Evolutionary conservation across 345 rosid species (phyloP).

Genomic region (Lepidium didymum): DNA sequence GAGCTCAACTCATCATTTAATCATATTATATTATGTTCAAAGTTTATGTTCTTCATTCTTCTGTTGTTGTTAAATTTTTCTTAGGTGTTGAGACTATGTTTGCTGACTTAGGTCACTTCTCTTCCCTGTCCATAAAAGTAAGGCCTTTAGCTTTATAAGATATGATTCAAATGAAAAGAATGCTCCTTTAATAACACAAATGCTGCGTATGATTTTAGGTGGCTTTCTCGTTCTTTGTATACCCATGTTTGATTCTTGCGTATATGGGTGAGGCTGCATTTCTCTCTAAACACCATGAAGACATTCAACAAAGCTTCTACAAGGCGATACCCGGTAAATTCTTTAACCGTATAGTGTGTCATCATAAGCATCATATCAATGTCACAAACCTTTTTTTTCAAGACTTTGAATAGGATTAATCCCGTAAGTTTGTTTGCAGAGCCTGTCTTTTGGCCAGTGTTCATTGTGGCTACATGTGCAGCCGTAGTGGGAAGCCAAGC

Average conservation of each 20-base stretch:
- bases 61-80: neutral
- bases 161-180: neutral
- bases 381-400: neutral
- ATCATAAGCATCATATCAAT: neutral
- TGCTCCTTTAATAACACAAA: neutral
- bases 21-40: neutral
- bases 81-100: constrained; percentile 85
- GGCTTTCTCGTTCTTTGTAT: constrained; percentile 65
- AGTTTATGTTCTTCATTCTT: neutral
- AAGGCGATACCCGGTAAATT: constrained; percentile 79
- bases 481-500: constrained; percentile 90
- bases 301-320: constrained; percentile 72
- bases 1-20: neutral
- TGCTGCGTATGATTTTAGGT: constrained; percentile 35
- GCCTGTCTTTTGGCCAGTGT: constrained; percentile 81
- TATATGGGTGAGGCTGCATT: constrained; percentile 96
- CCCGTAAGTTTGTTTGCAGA: constrained; percentile 38
- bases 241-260: constrained; percentile 80
- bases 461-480: constrained; percentile 75
- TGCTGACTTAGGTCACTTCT: constrained; percentile 86
- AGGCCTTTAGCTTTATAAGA: neutral
- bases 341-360: neutral
- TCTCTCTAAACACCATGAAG: constrained; percentile 66
- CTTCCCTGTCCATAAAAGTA: constrained; percentile 78
- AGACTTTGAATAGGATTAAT: neutral